Conservation (phyloP, 2,329 filamentous ascomycete species). For the Cordyceps cateniannulata region DNA sequence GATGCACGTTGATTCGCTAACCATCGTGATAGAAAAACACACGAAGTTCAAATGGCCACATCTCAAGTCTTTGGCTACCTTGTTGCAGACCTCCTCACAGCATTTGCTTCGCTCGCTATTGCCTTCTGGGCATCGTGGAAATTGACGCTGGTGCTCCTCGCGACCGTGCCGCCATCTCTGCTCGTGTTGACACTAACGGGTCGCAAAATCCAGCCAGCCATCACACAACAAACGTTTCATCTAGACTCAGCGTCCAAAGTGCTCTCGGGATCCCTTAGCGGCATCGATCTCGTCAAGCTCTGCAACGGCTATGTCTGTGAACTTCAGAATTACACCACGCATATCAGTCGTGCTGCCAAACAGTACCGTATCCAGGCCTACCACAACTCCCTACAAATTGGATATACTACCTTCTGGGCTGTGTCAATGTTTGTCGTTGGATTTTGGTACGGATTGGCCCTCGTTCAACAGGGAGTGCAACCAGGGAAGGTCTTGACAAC, state of each 20-base stretch:
- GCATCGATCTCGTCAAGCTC: constrained; percentile 80
- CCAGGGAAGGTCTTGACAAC: constrained; percentile 70
- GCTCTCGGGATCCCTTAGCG: constrained; percentile 60
- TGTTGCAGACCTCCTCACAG: constrained; percentile 57
- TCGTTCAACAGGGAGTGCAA: constrained; percentile 55
- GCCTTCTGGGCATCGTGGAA: constrained; percentile 80
- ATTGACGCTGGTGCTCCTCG: constrained; percentile 71
- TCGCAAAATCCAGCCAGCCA: constrained; percentile 54
- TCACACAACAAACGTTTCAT: constrained; percentile 61
- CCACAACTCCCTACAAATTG: constrained; percentile 65
- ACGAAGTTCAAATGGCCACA: constrained; percentile 73
- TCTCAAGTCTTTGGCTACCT: constrained; percentile 73
- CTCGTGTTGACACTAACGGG: constrained; percentile 55
- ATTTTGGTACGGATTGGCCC: constrained; percentile 77
- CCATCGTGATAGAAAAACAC: constrained; percentile 57
- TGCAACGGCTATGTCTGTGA: constrained; percentile 73
- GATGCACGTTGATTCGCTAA: background rate
- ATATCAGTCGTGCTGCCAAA: constrained; percentile 50
- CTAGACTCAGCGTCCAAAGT: constrained; percentile 67
- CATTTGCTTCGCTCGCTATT: constrained; percentile 58
- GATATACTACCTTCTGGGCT: constrained; percentile 66
- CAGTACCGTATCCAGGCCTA: constrained; percentile 64
- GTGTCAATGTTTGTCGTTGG: constrained; percentile 77
- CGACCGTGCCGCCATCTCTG: constrained; percentile 63
- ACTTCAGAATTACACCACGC: constrained; percentile 53